Conservation (phyloP, 768 basidiomycete genomes). For the Macrolepiota dolichaula region DNA sequence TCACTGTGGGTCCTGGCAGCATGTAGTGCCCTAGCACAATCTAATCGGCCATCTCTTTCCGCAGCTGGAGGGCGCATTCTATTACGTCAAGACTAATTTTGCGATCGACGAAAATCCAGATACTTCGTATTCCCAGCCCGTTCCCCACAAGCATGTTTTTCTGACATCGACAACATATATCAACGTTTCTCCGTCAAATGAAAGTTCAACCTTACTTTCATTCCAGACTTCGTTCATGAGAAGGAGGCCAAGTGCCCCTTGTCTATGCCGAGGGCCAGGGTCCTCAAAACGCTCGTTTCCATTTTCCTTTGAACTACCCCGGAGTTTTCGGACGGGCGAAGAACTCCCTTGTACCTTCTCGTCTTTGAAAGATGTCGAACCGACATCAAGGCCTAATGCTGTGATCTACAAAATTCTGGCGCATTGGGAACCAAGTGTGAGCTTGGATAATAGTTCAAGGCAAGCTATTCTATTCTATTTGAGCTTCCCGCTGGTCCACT, state of each 20-base stretch:
- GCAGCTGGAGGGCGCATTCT: slow-evolving; percentile 64
- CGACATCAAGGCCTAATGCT: slow-evolving; percentile 26
- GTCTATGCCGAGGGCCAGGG: slow-evolving; percentile 27
- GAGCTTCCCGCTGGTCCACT: slow-evolving; percentile 8
- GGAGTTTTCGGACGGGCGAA: slow-evolving; percentile 43
- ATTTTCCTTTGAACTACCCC: slow-evolving; percentile 58
- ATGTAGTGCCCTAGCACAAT: not conserved
- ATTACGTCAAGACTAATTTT: slow-evolving; percentile 28
- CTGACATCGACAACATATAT: slow-evolving; percentile 43
- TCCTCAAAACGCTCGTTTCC: slow-evolving; percentile 38
- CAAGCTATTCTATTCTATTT: slow-evolving; percentile 22
- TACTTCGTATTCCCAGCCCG: slow-evolving; percentile 11
- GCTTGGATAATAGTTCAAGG: slow-evolving; percentile 41
- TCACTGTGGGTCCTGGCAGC: slow-evolving; percentile 40
- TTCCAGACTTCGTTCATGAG: slow-evolving; percentile 43
- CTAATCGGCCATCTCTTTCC: not conserved
- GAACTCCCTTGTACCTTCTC: slow-evolving; percentile 63
- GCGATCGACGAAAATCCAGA: slow-evolving; percentile 20
- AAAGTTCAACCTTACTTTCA: slow-evolving; percentile 29
- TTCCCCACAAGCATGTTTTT: slow-evolving; percentile 43
- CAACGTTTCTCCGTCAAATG: slow-evolving; percentile 33
- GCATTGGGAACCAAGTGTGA: slow-evolving; percentile 53
- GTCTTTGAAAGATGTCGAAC: slow-evolving; percentile 27
- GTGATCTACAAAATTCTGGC: slow-evolving; percentile 56
- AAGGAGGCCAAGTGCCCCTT: slow-evolving; percentile 43